Conservation (phyloP, 371 early-diverging fungal genomes). For the Syncephalastrum racemosum region DNA sequence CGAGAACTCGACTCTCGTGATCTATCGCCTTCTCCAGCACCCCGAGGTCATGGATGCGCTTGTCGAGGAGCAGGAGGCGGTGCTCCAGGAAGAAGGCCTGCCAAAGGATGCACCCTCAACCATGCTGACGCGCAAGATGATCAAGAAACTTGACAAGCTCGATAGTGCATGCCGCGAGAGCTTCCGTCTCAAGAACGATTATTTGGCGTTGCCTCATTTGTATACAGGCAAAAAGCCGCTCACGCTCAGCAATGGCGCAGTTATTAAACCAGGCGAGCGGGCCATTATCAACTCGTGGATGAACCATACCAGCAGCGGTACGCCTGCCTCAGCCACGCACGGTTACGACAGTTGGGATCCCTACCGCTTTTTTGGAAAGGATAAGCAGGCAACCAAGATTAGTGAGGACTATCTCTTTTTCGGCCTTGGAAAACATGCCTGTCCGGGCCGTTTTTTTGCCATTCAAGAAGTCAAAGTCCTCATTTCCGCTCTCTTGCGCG, state of each 20-base stretch:
- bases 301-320: slow-evolving; percentile 13
- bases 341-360: slow-evolving; percentile 35
- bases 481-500: slow-evolving; percentile 9
- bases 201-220: slow-evolving; percentile 28
- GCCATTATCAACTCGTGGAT: slow-evolving; percentile 9
- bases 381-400: slow-evolving; percentile 38
- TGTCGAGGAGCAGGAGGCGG: slow-evolving; percentile 38
- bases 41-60: slow-evolving; percentile 36
- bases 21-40: slow-evolving; percentile 32
- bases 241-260: slow-evolving; percentile 38
- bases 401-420: slow-evolving; percentile 40
- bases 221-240: slow-evolving; percentile 24
- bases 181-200: slow-evolving; percentile 24
- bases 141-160: slow-evolving; percentile 40
- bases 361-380: slow-evolving; percentile 43
- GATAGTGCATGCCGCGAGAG: slow-evolving; percentile 55
- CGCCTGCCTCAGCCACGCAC: slow-evolving; percentile 6
- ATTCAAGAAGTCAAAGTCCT: slow-evolving; percentile 21
- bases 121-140: slow-evolving; percentile 20
- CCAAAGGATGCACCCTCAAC: slow-evolving; percentile 5
- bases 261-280: slow-evolving; percentile 39
- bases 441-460: slow-evolving; percentile 34
- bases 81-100: slow-evolving; percentile 16
- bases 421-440: slow-evolving; percentile 52
- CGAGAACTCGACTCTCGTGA: slow-evolving; percentile 29